Evolutionary conservation across 345 rosid species (phyloP).

Genomic region (Euphorbia pulcherrima): DNA sequence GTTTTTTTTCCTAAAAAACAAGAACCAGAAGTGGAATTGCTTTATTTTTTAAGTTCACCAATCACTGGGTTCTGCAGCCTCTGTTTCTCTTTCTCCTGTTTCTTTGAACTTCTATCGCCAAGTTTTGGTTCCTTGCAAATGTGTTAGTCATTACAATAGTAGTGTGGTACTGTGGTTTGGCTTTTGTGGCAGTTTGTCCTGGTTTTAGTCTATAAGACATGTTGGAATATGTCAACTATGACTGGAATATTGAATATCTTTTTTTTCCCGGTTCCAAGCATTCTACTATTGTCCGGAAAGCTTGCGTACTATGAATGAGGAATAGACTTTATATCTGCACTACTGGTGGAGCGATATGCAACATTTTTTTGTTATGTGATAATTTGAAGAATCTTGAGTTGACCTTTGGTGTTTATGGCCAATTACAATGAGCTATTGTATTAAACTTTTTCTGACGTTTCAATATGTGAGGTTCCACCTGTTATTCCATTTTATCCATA

Average conservation of each 20-base stretch:
- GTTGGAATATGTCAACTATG: neutral
- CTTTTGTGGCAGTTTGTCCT: neutral
- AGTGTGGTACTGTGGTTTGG: neutral
- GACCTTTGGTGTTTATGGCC: neutral
- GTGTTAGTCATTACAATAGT: neutral
- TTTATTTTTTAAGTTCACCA: neutral
- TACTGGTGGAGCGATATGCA: neutral
- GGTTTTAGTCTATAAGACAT: too few species aligned
- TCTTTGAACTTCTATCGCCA: neutral
- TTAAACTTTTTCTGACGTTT: neutral
- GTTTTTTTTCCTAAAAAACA: neutral
- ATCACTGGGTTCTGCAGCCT: neutral
- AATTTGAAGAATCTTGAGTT: neutral
- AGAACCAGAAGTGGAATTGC: neutral
- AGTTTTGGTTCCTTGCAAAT: neutral
- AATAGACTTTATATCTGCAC: neutral
- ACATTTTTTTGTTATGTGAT: neutral
- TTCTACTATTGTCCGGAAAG: neutral
- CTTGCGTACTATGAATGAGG: neutral
- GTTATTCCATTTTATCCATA: neutral
- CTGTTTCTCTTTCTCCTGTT: neutral
- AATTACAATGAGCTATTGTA: neutral
- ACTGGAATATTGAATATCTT: neutral
- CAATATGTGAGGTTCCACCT: neutral
- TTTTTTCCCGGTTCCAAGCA: neutral